Conservation (phyloP, 352 stramenopile species). For the Globisporangium radiosum region DNA sequence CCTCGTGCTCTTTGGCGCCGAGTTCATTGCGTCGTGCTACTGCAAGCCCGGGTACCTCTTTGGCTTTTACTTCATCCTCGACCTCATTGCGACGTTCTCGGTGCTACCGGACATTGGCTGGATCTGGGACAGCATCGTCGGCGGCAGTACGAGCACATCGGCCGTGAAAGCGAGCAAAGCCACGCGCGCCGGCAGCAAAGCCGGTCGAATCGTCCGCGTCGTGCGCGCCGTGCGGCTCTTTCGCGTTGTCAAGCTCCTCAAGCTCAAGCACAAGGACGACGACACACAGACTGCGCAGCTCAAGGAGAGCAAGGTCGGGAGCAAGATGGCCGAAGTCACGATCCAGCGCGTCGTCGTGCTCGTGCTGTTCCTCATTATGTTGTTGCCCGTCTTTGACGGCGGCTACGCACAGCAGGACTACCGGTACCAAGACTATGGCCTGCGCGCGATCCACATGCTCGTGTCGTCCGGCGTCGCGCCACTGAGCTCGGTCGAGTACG, state of each 20-base stretch:
- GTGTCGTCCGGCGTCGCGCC: slow-evolving; percentile 43
- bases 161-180: slow-evolving; percentile 67
- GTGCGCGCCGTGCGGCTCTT: slow-evolving; percentile 79
- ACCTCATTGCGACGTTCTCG: slow-evolving; percentile 81
- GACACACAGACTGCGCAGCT: slow-evolving; percentile 24
- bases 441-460: slow-evolving; percentile 69
- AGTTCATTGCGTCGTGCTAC: slow-evolving; percentile 83
- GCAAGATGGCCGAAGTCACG: slow-evolving; percentile 85
- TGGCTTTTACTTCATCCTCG: slow-evolving; percentile 90
- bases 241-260: slow-evolving; percentile 83
- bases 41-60: slow-evolving; percentile 70
- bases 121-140: slow-evolving; percentile 73
- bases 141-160: slow-evolving; percentile 30
- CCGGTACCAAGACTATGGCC: slow-evolving; percentile 79
- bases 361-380: slow-evolving; percentile 85
- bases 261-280: slow-evolving; percentile 72
- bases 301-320: slow-evolving; percentile 85
- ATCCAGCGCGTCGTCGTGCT: slow-evolving; percentile 84
- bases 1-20: slow-evolving; percentile 82
- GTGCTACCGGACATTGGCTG: slow-evolving; percentile 82
- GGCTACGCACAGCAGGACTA: slow-evolving; percentile 73
- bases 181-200: slow-evolving; percentile 67
- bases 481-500: slow-evolving; percentile 35
- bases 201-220: slow-evolving; percentile 80
- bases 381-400: slow-evolving; percentile 83